phyloP scores from a whole-genome alignment of 2,329 filamentous ascomycete genomes.

The Claviceps africana region DNA sequence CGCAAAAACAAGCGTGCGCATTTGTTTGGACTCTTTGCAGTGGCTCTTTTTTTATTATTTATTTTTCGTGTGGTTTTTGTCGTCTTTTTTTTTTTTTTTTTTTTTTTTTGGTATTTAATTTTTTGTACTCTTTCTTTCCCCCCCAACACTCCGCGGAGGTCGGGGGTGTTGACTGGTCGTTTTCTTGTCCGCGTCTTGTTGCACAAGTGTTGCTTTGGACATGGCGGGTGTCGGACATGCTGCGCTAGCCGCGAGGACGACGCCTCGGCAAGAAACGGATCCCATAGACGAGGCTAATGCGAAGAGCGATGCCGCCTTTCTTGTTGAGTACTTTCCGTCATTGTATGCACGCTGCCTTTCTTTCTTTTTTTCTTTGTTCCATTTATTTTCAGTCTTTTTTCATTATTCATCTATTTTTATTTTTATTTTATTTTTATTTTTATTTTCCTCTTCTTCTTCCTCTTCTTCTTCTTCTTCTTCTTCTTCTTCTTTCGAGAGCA shows the following conservation, averaged over 20 bases:
- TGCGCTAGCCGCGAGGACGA: not conserved
- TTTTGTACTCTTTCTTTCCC: no score
- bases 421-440: no score
- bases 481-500: not conserved
- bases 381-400: no score
- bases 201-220: not conserved
- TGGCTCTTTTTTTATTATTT: no score
- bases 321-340: conserved; percentile 1
- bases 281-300: conserved; percentile 1
- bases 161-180: no score
- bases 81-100: not conserved
- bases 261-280: not conserved
- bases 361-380: no score
- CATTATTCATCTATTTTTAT: no score
- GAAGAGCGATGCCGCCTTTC: conserved; percentile 2
- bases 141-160: not conserved
- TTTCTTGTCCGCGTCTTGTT: no score
- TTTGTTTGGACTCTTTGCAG: no score
- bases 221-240: not conserved
- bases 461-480: not conserved
- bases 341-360: conserved; percentile 19
- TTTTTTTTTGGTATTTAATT: not conserved
- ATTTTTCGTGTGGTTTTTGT: no score
- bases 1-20: no score
- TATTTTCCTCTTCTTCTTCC: not conserved